Base-by-base conservation (phyloP, 192 early-diverging fungal species). In the Coemansia furcata region DNA sequence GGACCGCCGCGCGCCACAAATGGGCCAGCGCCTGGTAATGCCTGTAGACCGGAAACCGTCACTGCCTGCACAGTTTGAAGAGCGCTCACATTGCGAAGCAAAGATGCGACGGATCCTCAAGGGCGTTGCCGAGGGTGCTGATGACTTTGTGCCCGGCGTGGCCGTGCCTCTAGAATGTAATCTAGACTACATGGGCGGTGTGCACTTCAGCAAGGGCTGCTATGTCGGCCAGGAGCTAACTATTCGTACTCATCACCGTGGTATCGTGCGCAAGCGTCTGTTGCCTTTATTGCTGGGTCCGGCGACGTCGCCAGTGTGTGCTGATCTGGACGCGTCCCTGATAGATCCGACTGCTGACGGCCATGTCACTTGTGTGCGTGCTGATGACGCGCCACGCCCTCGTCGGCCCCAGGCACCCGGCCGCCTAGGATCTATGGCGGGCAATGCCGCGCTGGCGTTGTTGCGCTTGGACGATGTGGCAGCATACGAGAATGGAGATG, bases 161-260 rank as follows among this genome's bases (percentile, higher is more conserved):
- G 82, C 91, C 15, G 78, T 99, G 55, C 95, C 97, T 30, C 76
- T 99, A 47, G 96, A 99, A 72, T 88, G 86, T 57, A 98, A 98
- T 67, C 71, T 97, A 37, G 97, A 99, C 75, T 89, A 89, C 62
- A 93, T 99, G 89, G 77, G 85, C 54, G 96, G 96, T 67, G 94
- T 99, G 60, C 93, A 98, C 77, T 99, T 97, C 82, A 82, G 85
- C 62, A 99, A 99, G 83, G 97, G 97, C 2, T 99, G 97, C 79
- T 99, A 99, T 67, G 87, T 98, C 32, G 97, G 97, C 14, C 97
- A 99, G 75, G 97, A 98, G 76, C 89, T 99, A 70, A 99, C 97
- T 1, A 96, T 97, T 75, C 85, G 97, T 50, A 99, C 95, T 11
- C 90, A 98, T 66, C 94, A 98, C 71, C 94, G 90, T 30, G 97